phyloP scores from a whole-genome alignment of 495 filamentous ascomycete genomes.

The Hypomontagnella monticulosa region DNA sequence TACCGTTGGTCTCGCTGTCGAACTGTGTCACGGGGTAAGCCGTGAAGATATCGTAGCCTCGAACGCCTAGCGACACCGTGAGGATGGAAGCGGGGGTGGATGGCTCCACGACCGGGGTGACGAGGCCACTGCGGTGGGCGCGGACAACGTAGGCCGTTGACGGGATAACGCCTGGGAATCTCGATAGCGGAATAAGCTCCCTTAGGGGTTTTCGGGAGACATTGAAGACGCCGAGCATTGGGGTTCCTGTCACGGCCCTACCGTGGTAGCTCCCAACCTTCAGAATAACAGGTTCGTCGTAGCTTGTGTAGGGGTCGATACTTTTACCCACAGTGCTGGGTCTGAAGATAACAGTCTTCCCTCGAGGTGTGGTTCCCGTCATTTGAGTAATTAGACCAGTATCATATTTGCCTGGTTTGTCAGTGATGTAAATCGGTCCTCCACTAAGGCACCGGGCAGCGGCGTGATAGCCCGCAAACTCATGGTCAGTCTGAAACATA shows the following conservation, averaged over 20 bases:
- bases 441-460: slow-evolving; percentile 90
- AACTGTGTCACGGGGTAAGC: slow-evolving; percentile 72
- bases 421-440: slow-evolving; percentile 93
- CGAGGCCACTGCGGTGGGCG: slow-evolving; percentile 72
- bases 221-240: slow-evolving; percentile 88
- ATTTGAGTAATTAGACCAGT: slow-evolving; percentile 78
- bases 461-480: slow-evolving; percentile 83
- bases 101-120: slow-evolving; percentile 61
- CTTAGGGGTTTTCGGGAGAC: slow-evolving; percentile 64
- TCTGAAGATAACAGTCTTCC: slow-evolving; percentile 78
- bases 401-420: slow-evolving; percentile 83
- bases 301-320: slow-evolving; percentile 76
- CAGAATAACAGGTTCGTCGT: slow-evolving; percentile 75
- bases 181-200: slow-evolving; percentile 72
- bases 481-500: slow-evolving; percentile 93
- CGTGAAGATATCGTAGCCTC: slow-evolving; percentile 84
- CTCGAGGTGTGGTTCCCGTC: slow-evolving; percentile 70
- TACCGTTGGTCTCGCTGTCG: slow-evolving; percentile 51
- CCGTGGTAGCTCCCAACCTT: slow-evolving; percentile 80
- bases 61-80: slow-evolving; percentile 65
- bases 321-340: slow-evolving; percentile 75
- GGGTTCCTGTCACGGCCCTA: slow-evolving; percentile 70
- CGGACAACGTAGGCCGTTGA: slow-evolving; percentile 73
- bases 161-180: slow-evolving; percentile 74
- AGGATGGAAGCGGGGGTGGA: slow-evolving; percentile 57